Evolutionary conservation across 202 grass and related monocot genomes (phyloP).

Genomic region (Brachypodium distachyon): DNA sequence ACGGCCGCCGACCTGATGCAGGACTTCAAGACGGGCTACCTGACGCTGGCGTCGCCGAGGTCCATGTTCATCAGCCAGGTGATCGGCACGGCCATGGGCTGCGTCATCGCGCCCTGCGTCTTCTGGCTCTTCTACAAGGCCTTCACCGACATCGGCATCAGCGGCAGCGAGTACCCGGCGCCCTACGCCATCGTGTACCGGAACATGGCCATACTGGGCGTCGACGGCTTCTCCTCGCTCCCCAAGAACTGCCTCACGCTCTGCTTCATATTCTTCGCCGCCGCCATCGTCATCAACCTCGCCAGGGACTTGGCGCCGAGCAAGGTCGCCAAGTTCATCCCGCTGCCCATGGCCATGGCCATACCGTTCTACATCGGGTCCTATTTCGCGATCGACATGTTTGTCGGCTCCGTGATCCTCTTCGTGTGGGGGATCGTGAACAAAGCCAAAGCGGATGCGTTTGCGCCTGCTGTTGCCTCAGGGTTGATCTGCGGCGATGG

Average conservation of each 20-base stretch:
- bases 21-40: slow-evolving; percentile 65
- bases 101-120: slow-evolving; percentile 55
- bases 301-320: slow-evolving; percentile 17
- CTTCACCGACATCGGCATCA: slow-evolving; percentile 29
- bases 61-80: slow-evolving; percentile 72
- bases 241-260: slow-evolving; percentile 59
- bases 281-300: slow-evolving; percentile 32
- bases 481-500: slow-evolving; percentile 64
- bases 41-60: slow-evolving; percentile 55
- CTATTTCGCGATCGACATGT: slow-evolving; percentile 68
- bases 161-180: slow-evolving; percentile 35
- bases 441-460: slow-evolving; percentile 37
- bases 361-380: slow-evolving; percentile 66
- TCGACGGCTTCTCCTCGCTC: slow-evolving; percentile 47
- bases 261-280: slow-evolving; percentile 46
- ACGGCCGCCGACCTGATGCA: slow-evolving; percentile 63
- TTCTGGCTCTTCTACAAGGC: slow-evolving; percentile 72
- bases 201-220: slow-evolving; percentile 58
- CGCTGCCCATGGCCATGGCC: slow-evolving; percentile 62
- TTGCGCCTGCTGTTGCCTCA: slow-evolving; percentile 48
- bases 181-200: slow-evolving; percentile 48
- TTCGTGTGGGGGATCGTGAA: slow-evolving; percentile 41
- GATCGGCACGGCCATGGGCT: slow-evolving; percentile 59
- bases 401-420: slow-evolving; percentile 33
- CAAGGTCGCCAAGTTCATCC: slow-evolving; percentile 35